Evolutionary conservation across 208 protist genomes (phyloP).

Genomic region (Trichomonas vaginalis): DNA sequence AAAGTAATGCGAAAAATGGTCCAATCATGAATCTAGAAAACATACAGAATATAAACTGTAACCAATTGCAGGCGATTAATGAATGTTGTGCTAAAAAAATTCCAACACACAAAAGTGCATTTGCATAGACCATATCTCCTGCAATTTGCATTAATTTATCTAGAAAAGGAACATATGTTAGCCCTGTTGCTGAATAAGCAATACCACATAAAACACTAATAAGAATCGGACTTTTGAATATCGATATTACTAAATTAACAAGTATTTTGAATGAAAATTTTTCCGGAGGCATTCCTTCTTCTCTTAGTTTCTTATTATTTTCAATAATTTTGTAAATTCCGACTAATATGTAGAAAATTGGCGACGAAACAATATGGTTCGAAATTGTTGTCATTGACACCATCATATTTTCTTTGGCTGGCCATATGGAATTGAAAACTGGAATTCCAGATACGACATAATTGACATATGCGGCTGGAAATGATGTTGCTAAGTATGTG

Average conservation of each 20-base stretch:
- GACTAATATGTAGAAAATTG: neutral
- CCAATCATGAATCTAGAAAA: neutral
- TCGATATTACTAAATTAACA: neutral
- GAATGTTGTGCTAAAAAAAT: neutral
- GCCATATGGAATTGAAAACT: neutral
- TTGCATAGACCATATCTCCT: neutral
- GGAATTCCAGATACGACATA: neutral
- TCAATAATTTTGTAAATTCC: neutral
- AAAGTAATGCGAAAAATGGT: neutral
- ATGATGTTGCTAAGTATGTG: neutral
- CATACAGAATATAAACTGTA: neutral
- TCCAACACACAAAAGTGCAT: neutral
- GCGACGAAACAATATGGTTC: neutral
- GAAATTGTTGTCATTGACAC: neutral
- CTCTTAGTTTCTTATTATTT: neutral
- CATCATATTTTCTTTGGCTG: neutral
- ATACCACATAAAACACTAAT: neutral
- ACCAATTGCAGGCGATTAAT: neutral
- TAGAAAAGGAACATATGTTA: neutral
- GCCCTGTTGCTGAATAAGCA: neutral
- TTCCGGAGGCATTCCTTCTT: neutral
- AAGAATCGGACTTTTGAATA: neutral
- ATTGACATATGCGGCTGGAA: neutral
- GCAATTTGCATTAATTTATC: neutral
- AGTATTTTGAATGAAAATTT: neutral